A percentile compares a stretch with the other conserved stretches of the same genome.
Evolutionary conservation across 352 stramenopile species (phyloP).

Genomic region (Phytophthora pistaciae): DNA sequence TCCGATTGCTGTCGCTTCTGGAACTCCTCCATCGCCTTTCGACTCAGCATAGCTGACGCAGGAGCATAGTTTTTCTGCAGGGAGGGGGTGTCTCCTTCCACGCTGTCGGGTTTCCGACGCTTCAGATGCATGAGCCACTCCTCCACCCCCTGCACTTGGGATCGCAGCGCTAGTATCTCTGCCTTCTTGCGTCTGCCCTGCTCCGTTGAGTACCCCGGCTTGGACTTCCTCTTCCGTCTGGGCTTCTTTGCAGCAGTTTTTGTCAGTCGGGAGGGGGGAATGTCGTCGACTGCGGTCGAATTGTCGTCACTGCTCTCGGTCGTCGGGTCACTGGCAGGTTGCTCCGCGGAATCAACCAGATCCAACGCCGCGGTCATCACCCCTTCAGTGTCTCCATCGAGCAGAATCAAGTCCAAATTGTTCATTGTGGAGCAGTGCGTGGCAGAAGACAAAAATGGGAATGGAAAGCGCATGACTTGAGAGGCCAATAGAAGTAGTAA

Average conservation of each 20-base stretch:
- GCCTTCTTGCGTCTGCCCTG: conserved; percentile 13
- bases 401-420: conserved; percentile 9
- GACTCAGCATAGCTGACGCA: background rate
- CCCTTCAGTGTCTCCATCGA: background rate
- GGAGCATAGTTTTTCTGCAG: background rate
- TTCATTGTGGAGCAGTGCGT: conserved; percentile 1
- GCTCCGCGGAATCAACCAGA: conserved; percentile 1
- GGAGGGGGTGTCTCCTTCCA: background rate
- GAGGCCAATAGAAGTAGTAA: too few relatives aligned
- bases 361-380: background rate
- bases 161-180: conserved; percentile 7
- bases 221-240: conserved; percentile 6
- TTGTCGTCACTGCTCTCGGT: background rate
- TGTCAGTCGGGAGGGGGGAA: background rate
- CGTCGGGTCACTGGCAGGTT: background rate
- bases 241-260: background rate
- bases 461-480: background rate
- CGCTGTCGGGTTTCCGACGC: background rate
- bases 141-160: conserved; percentile 14
- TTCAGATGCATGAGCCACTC: conserved; percentile 5
- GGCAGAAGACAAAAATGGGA: background rate
- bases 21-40: conserved; percentile 12
- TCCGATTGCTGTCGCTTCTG: conserved; percentile 1
- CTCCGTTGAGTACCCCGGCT: conserved; percentile 22
- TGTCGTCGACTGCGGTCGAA: background rate